Evolutionary conservation across 768 basidiomycete genomes (phyloP).

Genomic region (Dentipellis fragilis): DNA sequence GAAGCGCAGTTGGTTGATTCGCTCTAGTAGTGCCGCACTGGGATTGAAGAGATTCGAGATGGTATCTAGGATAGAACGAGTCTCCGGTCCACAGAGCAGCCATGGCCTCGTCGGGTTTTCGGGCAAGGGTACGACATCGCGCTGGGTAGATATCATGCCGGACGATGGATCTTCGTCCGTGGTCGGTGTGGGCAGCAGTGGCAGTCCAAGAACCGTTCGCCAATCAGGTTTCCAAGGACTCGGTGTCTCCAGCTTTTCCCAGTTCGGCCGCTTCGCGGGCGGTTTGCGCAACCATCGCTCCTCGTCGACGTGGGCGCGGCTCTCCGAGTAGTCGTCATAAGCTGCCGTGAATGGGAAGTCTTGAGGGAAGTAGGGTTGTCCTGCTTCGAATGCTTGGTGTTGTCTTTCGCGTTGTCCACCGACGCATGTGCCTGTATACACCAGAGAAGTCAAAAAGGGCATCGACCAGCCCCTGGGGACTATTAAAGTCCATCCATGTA

Average conservation of each 20-base stretch:
- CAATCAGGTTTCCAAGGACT: conserved; percentile 77
- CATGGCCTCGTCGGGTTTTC: conserved; percentile 34
- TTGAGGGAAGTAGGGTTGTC: conserved; percentile 64
- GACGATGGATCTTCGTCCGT: conserved; percentile 8
- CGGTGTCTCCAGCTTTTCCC: conserved; percentile 46
- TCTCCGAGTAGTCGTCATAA: conserved; percentile 38
- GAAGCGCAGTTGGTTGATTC: conserved; percentile 48
- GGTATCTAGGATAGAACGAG: conserved; percentile 34
- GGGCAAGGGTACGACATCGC: conserved; percentile 26
- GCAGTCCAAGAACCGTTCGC: conserved; percentile 54
- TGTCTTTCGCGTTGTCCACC: conserved; percentile 78
- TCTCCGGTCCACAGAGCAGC: conserved; percentile 56
- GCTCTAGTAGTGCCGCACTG: conserved; percentile 34
- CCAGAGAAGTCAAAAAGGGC: conserved; percentile 78
- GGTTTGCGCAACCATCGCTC: conserved; percentile 72
- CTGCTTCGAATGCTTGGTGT: conserved; percentile 78
- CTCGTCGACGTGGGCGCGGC: conserved; percentile 43
- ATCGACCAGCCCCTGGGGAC: conserved; percentile 86
- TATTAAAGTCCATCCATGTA: conserved; percentile 85
- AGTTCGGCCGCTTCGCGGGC: conserved; percentile 79
- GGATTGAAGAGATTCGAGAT: conserved; percentile 30
- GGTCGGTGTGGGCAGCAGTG: background rate
- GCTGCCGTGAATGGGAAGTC: conserved; percentile 60
- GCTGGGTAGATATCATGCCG: conserved; percentile 48
- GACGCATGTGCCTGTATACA: conserved; percentile 74